A percentile compares a stretch with the other conserved stretches of the same genome.
Conservation (phyloP, 1,284 basidiomycete genomes). For the Papiliotrema laurentii region DNA sequence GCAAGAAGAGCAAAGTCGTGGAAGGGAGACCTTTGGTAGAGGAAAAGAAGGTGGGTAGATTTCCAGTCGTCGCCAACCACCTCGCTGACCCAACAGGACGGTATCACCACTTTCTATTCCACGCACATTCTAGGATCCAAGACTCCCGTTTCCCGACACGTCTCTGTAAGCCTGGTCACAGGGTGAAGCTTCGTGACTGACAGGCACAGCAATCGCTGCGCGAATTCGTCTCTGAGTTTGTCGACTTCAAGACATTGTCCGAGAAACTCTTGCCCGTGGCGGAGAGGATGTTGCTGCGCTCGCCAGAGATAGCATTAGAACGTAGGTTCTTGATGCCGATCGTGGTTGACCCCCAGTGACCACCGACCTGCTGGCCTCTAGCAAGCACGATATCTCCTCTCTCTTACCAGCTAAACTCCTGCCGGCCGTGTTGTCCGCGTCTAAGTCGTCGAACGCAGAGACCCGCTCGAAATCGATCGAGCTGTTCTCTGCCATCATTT, state of each 20-base stretch:
- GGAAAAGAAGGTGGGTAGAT: constrained; percentile 25
- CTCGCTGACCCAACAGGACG: constrained; percentile 19
- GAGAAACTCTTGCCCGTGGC: constrained; percentile 40
- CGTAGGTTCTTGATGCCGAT: constrained; percentile 14
- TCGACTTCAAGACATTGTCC: constrained; percentile 25
- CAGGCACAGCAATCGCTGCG: constrained; percentile 17
- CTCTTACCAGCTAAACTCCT: constrained; percentile 62
- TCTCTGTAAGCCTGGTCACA: constrained; percentile 19
- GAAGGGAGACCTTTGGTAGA: constrained; percentile 22
- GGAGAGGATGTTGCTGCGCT: constrained; percentile 44
- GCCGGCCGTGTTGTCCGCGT: constrained; percentile 60
- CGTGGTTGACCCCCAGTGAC: constrained; percentile 19
- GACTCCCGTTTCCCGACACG: constrained; percentile 25
- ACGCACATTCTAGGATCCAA: constrained; percentile 41
- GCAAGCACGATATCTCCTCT: constrained; percentile 53
- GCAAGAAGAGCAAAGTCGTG: constrained; percentile 17
- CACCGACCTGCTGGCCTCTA: constrained; percentile 30
- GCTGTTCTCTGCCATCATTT: constrained; percentile 60
- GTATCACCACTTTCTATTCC: constrained; percentile 33
- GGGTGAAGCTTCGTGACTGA: background rate
- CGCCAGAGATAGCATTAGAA: constrained; percentile 41
- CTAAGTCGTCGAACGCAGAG: constrained; percentile 70
- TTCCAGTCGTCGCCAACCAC: background rate
- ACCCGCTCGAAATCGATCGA: constrained; percentile 59
- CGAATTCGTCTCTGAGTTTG: constrained; percentile 32